phyloP scores from a whole-genome alignment of 768 basidiomycete genomes.

The Rhizopogon vinicolor region DNA sequence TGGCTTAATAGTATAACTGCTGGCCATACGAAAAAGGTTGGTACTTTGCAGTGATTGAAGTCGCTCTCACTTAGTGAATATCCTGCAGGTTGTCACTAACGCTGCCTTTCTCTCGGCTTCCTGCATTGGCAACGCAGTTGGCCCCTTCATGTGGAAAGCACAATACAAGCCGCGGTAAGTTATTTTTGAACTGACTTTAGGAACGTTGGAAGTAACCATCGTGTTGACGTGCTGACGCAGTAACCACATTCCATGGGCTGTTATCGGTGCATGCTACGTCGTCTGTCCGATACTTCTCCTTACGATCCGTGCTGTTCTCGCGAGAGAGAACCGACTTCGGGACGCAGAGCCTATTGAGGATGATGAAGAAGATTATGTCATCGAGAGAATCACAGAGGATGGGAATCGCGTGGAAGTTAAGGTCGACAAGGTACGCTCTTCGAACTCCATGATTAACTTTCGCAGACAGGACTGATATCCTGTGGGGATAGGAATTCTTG shows the following conservation, averaged over 20 bases:
- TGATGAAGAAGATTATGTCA: conserved; percentile 53
- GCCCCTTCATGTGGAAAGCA: conserved; percentile 70
- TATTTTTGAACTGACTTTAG: conserved; percentile 1
- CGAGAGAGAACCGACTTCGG: conserved; percentile 48
- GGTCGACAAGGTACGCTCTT: conserved; percentile 26
- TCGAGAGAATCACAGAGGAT: conserved; percentile 40
- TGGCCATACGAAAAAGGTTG: conserved; percentile 62
- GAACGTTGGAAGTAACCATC: neutral
- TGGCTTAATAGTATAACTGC: conserved; percentile 59
- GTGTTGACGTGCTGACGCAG: conserved; percentile 22
- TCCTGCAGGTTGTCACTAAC: conserved; percentile 29
- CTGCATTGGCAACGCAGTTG: conserved; percentile 52
- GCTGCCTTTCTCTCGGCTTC: conserved; percentile 67
- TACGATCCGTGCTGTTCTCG: conserved; percentile 45
- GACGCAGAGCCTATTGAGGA: conserved; percentile 48
- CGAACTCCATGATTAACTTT: neutral
- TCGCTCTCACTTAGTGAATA: neutral
- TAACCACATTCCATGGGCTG: conserved; percentile 66
- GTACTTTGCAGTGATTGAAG: conserved; percentile 20
- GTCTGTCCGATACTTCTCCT: conserved; percentile 43
- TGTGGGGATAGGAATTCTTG: conserved; percentile 49
- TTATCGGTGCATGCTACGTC: conserved; percentile 58
- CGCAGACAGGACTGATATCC: too few relatives aligned
- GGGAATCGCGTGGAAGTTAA: conserved; percentile 37
- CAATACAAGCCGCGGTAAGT: conserved; percentile 53